Percentiles rank a stretch among this genome's conserved stretches.
These are phyloP conservation scores for Zymoseptoria tritici DNA, from an alignment of 2,329 filamentous ascomycete genomes.

Conservation along the genomic window DNA sequence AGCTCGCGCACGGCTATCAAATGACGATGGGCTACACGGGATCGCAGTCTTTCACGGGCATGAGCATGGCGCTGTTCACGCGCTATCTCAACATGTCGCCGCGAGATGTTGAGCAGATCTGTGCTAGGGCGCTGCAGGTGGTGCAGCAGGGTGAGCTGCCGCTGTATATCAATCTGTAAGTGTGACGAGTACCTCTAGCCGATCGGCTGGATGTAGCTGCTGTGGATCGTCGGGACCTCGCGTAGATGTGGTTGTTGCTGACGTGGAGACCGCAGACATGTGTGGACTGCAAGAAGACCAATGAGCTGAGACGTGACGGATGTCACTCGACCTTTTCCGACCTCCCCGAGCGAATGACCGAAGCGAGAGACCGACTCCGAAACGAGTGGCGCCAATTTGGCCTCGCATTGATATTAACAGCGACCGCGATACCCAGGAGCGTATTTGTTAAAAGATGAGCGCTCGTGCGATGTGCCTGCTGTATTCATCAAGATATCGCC, in stretches of 20 bases:
- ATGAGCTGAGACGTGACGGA: conserved; percentile 10
- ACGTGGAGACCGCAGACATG: conserved; percentile 31
- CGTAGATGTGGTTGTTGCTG: conserved; percentile 4
- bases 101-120: conserved; percentile 54
- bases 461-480: too few species aligned
- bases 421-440: not conserved
- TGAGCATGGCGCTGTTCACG: conserved; percentile 44
- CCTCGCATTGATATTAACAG: not conserved
- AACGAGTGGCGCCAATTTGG: not conserved
- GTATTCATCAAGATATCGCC: too few species aligned
- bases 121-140: conserved; percentile 48
- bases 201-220: not conserved
- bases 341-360: not conserved
- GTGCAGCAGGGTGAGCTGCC: conserved; percentile 10
- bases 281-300: conserved; percentile 43
- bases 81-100: conserved; percentile 54
- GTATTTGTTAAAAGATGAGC: not conserved
- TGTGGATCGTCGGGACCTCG: not conserved
- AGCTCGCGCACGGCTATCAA: conserved; percentile 77
- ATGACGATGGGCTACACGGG: conserved; percentile 50
- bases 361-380: not conserved
- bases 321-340: not conserved
- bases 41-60: conserved; percentile 21
- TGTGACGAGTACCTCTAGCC: conserved; percentile 21
- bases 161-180: conserved; percentile 68